Evolutionary conservation across 108 stramenopile genomes (phyloP), one percentile per base, ranked within the genome.

Genomic region (Cyclostephanos tholiformis): DNA sequence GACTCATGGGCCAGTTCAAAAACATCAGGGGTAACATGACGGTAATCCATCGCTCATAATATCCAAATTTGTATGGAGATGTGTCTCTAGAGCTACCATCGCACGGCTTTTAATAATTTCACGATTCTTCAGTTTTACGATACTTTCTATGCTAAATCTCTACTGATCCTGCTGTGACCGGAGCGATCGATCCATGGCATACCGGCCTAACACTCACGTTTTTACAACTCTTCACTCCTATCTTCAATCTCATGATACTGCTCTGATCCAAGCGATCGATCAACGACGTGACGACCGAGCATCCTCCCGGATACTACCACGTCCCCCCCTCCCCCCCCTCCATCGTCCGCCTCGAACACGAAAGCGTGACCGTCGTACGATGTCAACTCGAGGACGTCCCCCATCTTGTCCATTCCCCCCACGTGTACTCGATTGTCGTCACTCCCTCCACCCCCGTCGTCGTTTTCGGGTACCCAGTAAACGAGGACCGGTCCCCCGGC

Each of bases 351-450:
- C 36, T 60, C 53, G 61, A 87, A 85, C 12, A 83, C 74, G 67
- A 87, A 87, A 36, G 60, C 59, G 71, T 87, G 86, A 39, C 84
- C 84, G 64, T 87, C 84, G 69, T 74, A 87, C 8, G 86, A 83
- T 38, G 73, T 78, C 51, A 87, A 50, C n/a, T n/a, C 46, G 6
- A 87, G 43, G 12, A 43, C 57, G 9, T 73, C 70, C 39, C 79
- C 65, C 23, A 30, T 13, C 16, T 32, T 53, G 2, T 51, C 57
- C 70, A 87, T 85, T n/a, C 65, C 64, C 65, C 86, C 86, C 5
- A 85, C 79, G 29, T 26, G 74, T 6, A 83, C 65, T 60, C 83
- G 78, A 44, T 74, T 43, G 6, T 51, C 36, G 0, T 65, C 64
- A 27, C 7, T 4, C 41, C 20, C 30, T 2, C 25, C 20, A 9